Conservation (phyloP, 352 stramenopile genomes). For the Phytophthora foliorum region DNA sequence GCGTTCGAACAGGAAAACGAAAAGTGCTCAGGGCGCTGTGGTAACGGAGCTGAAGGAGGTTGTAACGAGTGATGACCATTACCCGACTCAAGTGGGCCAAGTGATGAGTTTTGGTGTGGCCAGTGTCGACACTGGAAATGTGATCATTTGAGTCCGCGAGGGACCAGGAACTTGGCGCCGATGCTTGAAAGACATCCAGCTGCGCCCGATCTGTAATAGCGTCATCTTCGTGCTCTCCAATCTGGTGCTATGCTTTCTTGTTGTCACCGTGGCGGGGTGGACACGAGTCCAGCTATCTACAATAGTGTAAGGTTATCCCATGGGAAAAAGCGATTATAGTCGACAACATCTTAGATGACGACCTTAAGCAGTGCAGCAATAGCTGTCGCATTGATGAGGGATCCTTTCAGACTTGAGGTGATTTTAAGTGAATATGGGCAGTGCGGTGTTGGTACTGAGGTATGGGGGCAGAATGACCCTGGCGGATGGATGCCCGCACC, state of each 20-base stretch:
- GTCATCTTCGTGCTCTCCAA: constrained; percentile 6
- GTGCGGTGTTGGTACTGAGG: too few relatives aligned
- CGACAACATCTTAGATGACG: not conserved
- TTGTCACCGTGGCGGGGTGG: not conserved
- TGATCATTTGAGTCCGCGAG: constrained; percentile 26
- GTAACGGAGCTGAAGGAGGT: constrained; percentile 2
- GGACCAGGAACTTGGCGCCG: not conserved
- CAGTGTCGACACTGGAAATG: constrained; percentile 10
- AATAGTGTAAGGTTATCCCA: too few relatives aligned
- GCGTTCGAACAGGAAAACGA: constrained; percentile 31
- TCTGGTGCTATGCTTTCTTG: not conserved
- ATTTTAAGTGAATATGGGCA: too few relatives aligned
- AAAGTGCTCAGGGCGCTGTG: constrained; percentile 18
- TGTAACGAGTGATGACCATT: constrained; percentile 14
- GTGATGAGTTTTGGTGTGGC: constrained; percentile 9
- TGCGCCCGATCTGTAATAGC: not conserved
- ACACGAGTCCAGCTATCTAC: too few relatives aligned
- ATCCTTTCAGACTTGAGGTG: too few relatives aligned
- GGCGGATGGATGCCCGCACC: not conserved
- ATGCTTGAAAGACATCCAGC: not conserved
- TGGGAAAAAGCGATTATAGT: too few relatives aligned
- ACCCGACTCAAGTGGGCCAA: constrained; percentile 1
- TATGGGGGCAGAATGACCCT: not conserved
- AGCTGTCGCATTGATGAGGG: too few relatives aligned
- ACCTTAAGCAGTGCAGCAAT: not conserved